Base-by-base conservation (phyloP, 2,329 filamentous ascomycete species). In the Pseudopyricularia javanii region DNA sequence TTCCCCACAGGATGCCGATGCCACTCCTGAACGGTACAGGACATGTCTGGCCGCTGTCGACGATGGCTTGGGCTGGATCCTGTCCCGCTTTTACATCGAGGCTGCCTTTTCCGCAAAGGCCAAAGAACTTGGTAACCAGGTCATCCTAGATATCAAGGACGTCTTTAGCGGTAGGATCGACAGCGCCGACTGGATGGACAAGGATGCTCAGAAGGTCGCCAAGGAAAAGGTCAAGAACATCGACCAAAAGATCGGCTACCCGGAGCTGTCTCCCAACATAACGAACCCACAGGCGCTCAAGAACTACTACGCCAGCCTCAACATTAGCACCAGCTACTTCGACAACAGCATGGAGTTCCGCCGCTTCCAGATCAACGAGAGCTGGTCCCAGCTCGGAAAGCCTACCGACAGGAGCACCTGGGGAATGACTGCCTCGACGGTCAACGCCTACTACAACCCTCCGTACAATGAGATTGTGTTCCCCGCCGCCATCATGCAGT, bases 71-170 rank as follows among this genome's bases (percentile, higher is more conserved):
- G 77, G 77, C 2, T 88, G 83, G 83, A 82, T 85, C 49, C 67
- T 86, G 15, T 84, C 82, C 61, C 78, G 82, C 22, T 87, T 88
- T 68, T 89, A 83, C 57, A 73, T 88, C 2, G 77, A 87, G 56
- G 79, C 79, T 49, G 75, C 82, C 1, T 88, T 88, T 60, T 80
- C 82, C 0, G 74, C 82, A 12, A 75, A 80, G 20, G 82, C 82
- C 0, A 85, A 86, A 62, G 67, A 78, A 4, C 78, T 86, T 47
- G 83, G 83, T 15, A 80, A 87, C 54, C 74, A 80, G 52, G 82
- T 90, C 58, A 77, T 88, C n/a, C 76, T 76, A 9, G 81, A 86
- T 57, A 83, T 89, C 62, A 86, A 85, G 64, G 71, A 76, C 15
- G 74, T 79, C 20, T 88, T 88, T 59, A 74, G 77, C 3, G 62